These are phyloP conservation scores for Russula compacta DNA, from an alignment of 768 basidiomycete genomes.

Conservation along the genomic window DNA sequence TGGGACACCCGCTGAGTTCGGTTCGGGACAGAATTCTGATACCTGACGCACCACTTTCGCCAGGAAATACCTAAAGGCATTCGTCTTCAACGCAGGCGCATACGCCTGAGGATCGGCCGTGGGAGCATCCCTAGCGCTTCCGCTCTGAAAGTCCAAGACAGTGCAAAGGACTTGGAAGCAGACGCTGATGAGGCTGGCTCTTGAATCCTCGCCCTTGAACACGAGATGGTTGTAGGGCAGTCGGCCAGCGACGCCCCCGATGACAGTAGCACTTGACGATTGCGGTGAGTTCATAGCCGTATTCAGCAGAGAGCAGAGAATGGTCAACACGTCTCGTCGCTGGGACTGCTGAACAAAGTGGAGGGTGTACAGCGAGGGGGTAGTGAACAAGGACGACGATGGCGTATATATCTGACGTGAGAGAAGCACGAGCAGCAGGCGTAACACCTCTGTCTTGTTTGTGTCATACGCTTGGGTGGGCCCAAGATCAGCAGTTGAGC, in stretches of 20 bases:
- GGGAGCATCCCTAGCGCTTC: conserved; percentile 49
- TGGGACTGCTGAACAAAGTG: conserved; percentile 69
- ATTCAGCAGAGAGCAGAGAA: conserved; percentile 90
- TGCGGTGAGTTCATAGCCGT: conserved; percentile 69
- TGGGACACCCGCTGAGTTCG: conserved; percentile 24
- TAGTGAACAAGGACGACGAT: conserved; percentile 56
- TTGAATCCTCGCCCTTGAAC: conserved; percentile 79
- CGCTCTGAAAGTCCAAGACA: conserved; percentile 75
- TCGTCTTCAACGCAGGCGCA: conserved; percentile 57
- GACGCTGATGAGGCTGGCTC: conserved; percentile 59
- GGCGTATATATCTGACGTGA: conserved; percentile 87
- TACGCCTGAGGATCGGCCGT: conserved; percentile 37
- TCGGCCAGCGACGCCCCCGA: conserved; percentile 65
- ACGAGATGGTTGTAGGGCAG: conserved; percentile 86
- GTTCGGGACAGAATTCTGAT: not conserved
- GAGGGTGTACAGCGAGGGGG: conserved; percentile 68
- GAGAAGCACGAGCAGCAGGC: conserved; percentile 77
- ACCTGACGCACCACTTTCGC: conserved; percentile 42
- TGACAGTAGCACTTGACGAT: conserved; percentile 37
- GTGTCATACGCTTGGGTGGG: conserved; percentile 54
- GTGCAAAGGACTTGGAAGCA: conserved; percentile 73
- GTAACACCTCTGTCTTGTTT: conserved; percentile 84
- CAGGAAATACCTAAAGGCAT: conserved; percentile 87
- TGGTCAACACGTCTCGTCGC: conserved; percentile 77
- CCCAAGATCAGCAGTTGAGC: conserved; percentile 71